Evolutionary conservation across 2,329 filamentous ascomycete genomes (phyloP).

Genomic region (Monilinia polystroma): DNA sequence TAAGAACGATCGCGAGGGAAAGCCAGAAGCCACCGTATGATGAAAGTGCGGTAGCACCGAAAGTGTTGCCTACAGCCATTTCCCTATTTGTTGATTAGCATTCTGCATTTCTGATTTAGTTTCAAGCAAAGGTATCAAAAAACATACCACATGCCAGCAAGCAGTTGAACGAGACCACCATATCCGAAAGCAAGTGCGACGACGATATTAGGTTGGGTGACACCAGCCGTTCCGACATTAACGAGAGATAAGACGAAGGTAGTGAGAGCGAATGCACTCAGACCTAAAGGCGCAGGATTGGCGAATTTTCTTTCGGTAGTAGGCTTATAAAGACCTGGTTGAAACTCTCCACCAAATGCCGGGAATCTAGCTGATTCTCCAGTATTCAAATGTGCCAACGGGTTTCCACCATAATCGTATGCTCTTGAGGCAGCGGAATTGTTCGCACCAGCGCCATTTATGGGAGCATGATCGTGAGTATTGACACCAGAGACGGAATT

Average conservation of each 20-base stretch:
- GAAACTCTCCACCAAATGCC: slow-evolving; percentile 59
- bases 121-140: background rate
- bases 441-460: slow-evolving; percentile 20
- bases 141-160: slow-evolving; percentile 61
- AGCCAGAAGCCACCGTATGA: slow-evolving; percentile 66
- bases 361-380: slow-evolving; percentile 46
- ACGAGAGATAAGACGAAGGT: slow-evolving; percentile 60
- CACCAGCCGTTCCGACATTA: slow-evolving; percentile 52
- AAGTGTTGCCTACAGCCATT: slow-evolving; percentile 63
- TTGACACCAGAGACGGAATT: slow-evolving; percentile 2
- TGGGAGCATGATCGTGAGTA: slow-evolving; percentile 29
- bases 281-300: slow-evolving; percentile 60
- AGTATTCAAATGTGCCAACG: slow-evolving; percentile 51
- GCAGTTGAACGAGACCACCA: slow-evolving; percentile 65
- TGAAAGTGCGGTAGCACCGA: slow-evolving; percentile 60
- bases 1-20: slow-evolving; percentile 56
- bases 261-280: slow-evolving; percentile 61
- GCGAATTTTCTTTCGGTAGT: slow-evolving; percentile 54
- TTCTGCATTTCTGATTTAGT: background rate
- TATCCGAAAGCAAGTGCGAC: slow-evolving; percentile 58
- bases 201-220: slow-evolving; percentile 53
- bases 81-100: slow-evolving; percentile 45
- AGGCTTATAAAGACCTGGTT: slow-evolving; percentile 57
- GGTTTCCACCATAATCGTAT: slow-evolving; percentile 43
- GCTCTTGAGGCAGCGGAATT: slow-evolving; percentile 12